Evolutionary conservation across 2,329 filamentous ascomycete species (phyloP).

Genomic region (Ophiocordyceps unilateralis): DNA sequence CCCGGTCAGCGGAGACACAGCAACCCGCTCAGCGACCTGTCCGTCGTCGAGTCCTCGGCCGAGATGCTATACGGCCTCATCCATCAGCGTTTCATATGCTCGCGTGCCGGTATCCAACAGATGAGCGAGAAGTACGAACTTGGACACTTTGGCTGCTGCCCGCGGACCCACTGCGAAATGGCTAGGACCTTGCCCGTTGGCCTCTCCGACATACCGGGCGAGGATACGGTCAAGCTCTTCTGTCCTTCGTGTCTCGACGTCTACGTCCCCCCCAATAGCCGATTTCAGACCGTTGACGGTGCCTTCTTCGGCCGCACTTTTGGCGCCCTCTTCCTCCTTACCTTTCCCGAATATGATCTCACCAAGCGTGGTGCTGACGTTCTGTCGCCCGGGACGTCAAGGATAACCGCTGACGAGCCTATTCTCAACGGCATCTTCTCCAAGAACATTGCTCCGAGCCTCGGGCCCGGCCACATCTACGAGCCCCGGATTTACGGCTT

Average conservation of each 20-base stretch:
- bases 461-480: conserved; percentile 72
- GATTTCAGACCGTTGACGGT: conserved; percentile 93
- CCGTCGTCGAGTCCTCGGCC: conserved; percentile 92
- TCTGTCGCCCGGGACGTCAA: conserved; percentile 21
- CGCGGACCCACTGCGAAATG: conserved; percentile 82
- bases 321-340: conserved; percentile 93
- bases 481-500: conserved; percentile 96
- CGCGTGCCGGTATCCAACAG: conserved; percentile 86
- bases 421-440: conserved; percentile 75
- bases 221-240: conserved; percentile 96
- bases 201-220: conserved; percentile 82
- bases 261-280: conserved; percentile 91
- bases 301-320: conserved; percentile 98
- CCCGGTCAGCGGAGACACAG: conserved; percentile 54
- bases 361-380: conserved; percentile 49
- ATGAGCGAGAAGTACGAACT: conserved; percentile 99
- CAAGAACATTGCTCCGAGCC: conserved; percentile 72
- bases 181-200: conserved; percentile 86
- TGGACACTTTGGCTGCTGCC: conserved; percentile 88
- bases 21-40: conserved; percentile 80
- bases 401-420: conserved; percentile 23
- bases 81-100: conserved; percentile 97
- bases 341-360: conserved; percentile 89
- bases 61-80: conserved; percentile 97
- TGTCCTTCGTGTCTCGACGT: conserved; percentile 94